phyloP scores from a whole-genome alignment of 2,329 filamentous ascomycete genomes.

The Metarhizium anisopliae region DNA sequence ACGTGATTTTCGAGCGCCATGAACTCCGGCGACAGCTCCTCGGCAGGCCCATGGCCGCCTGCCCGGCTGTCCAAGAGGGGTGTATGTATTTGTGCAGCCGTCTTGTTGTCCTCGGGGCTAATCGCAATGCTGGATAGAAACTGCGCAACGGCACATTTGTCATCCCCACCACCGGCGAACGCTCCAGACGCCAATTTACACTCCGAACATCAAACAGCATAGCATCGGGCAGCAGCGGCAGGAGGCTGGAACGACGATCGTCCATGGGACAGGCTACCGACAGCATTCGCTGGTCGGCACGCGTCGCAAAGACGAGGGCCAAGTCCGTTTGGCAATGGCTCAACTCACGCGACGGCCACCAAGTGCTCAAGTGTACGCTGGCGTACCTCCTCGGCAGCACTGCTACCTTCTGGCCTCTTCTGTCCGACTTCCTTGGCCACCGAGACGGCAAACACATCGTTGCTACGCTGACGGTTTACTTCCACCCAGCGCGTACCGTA shows the following conservation, averaged over 20 bases:
- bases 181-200: slow-evolving; percentile 70
- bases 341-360: slow-evolving; percentile 63
- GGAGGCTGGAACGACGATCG: slow-evolving; percentile 11
- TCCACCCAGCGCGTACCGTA: slow-evolving; percentile 77
- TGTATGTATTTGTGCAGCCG: slow-evolving; percentile 22
- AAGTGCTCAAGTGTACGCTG: slow-evolving; percentile 82
- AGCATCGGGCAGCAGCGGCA: slow-evolving; percentile 16
- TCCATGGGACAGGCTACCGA: slow-evolving; percentile 10
- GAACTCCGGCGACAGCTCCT: slow-evolving; percentile 24
- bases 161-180: slow-evolving; percentile 76
- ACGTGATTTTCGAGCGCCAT: slow-evolving; percentile 24
- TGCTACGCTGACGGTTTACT: slow-evolving; percentile 89
- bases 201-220: slow-evolving; percentile 45
- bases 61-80: slow-evolving; percentile 35
- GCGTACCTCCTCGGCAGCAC: slow-evolving; percentile 82
- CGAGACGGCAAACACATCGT: slow-evolving; percentile 92
- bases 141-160: slow-evolving; percentile 81
- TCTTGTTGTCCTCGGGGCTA: background rate
- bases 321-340: slow-evolving; percentile 48
- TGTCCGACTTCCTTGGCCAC: slow-evolving; percentile 66
- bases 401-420: slow-evolving; percentile 69
- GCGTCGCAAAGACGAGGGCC: slow-evolving; percentile 21
- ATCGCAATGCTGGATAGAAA: slow-evolving; percentile 38
- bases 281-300: slow-evolving; percentile 7
- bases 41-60: slow-evolving; percentile 30